Percentiles rank a stretch among this genome's conserved stretches.
Conservation (phyloP, 2,329 filamentous ascomycete species). For the Venturia effusa region DNA sequence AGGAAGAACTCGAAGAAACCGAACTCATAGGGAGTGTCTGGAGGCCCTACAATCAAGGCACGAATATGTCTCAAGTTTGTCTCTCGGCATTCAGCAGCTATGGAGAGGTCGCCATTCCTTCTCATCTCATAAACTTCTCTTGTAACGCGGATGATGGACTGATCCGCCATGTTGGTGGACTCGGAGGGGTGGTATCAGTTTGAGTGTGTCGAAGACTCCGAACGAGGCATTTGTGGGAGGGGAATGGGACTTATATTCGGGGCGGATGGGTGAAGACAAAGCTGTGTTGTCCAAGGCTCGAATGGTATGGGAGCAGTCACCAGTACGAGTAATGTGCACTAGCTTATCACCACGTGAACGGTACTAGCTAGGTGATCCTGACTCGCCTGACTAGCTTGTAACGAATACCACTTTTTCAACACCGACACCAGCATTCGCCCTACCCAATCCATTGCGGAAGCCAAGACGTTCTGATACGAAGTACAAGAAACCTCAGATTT, state of each 20-base stretch:
- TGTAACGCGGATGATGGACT: constrained; percentile 79
- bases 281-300: not conserved
- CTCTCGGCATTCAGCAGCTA: constrained; percentile 81
- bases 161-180: constrained; percentile 38
- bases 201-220: not conserved
- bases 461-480: too few relatives aligned
- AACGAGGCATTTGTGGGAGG: not conserved
- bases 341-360: not conserved
- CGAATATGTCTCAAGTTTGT: constrained; percentile 79
- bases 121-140: constrained; percentile 83
- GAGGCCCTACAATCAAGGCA: constrained; percentile 82
- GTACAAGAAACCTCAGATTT: not conserved
- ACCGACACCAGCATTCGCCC: not conserved
- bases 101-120: constrained; percentile 69
- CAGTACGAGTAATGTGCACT: not conserved
- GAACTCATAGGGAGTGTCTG: constrained; percentile 92
- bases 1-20: constrained; percentile 91
- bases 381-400: not conserved
- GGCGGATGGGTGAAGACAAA: not conserved
- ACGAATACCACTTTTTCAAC: not conserved
- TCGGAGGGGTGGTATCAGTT: not conserved
- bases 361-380: not conserved
- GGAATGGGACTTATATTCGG: not conserved
- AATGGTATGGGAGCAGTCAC: not conserved
- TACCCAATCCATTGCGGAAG: too few relatives aligned